Evolutionary conservation across 768 basidiomycete species (phyloP).

Genomic region (Serpula lacrymans): DNA sequence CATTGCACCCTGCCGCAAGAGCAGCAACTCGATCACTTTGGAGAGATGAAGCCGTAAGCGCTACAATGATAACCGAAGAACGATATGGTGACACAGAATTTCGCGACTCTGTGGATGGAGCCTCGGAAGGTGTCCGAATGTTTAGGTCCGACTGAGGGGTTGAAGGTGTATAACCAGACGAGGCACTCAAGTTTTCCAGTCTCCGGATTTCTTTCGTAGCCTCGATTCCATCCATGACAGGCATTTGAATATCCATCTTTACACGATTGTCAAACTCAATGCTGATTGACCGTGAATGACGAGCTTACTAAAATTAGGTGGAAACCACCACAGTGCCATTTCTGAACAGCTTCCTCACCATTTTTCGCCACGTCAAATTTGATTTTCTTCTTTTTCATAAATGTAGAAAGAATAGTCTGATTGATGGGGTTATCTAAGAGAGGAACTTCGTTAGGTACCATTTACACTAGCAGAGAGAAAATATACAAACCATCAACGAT

Average conservation of each 20-base stretch:
- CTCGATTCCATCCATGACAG: slow-evolving; percentile 96
- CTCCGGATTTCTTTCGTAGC: slow-evolving; percentile 95
- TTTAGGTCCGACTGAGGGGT: slow-evolving; percentile 59
- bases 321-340: slow-evolving; percentile 90
- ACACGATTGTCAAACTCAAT: slow-evolving; percentile 12
- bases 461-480: slow-evolving; percentile 2
- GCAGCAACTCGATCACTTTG: slow-evolving; percentile 94
- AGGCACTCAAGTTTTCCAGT: slow-evolving; percentile 66
- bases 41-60: slow-evolving; percentile 95
- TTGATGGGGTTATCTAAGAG: slow-evolving; percentile 94
- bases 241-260: slow-evolving; percentile 99
- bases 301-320: slow-evolving; percentile 87
- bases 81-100: slow-evolving; percentile 66
- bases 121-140: slow-evolving; percentile 51
- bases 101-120: slow-evolving; percentile 44
- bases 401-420: slow-evolving; percentile 94
- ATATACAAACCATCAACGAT: slow-evolving; percentile 87
- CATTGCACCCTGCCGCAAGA: slow-evolving; percentile 98
- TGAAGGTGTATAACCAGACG: slow-evolving; percentile 63
- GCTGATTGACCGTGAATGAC: not conserved
- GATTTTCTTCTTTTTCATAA: slow-evolving; percentile 95
- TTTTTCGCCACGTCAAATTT: slow-evolving; percentile 93
- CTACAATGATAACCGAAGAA: slow-evolving; percentile 97
- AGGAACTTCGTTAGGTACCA: not conserved
- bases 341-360: slow-evolving; percentile 92